phyloP scores from a whole-genome alignment of 176 grass and related monocot genomes.

The maize (Zea mays) region Zm-B73-REFERENCE-NAM-5.0 NC_050098.1:156573501-156574000 shows the following conservation, averaged over 20 bases:
- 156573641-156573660: not conserved
- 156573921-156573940: not conserved
- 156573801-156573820: not conserved
- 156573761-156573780: constrained; percentile 15
- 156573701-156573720: constrained; percentile 16
- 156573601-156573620: not conserved
- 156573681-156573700: not conserved
- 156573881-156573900: too few species aligned
- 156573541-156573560: constrained; percentile 55
- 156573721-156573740: too few species aligned
- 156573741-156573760: not conserved
- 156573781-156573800: not conserved
- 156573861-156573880: too few species aligned
- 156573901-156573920: too few species aligned
- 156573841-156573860: too few species aligned
- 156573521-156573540: constrained; percentile 80
- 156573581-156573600: constrained; percentile 30
- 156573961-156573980: not conserved
- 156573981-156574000: not conserved
- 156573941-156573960: not conserved
- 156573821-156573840: not conserved
- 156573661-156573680: not conserved
- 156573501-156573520: constrained; percentile 11
- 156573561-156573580: constrained; percentile 34
- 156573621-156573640: not conserved